A percentile compares a stretch with the other conserved stretches of the same genome.
Evolutionary conservation across 2,329 filamentous ascomycete genomes (phyloP).

Genomic region (Fonsecaea nubica): DNA sequence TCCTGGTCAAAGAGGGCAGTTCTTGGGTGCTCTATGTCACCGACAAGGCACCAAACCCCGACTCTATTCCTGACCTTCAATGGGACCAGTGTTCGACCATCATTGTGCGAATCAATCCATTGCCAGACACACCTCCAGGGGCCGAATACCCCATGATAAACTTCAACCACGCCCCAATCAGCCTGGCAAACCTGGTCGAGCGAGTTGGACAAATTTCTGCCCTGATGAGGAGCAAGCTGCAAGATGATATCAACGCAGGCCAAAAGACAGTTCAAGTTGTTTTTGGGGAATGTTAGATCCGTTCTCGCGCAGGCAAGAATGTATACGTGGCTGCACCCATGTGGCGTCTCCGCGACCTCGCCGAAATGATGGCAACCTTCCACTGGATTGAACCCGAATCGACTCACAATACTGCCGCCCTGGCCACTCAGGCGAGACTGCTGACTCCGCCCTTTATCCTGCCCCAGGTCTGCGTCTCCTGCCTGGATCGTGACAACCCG

Average conservation of each 20-base stretch:
- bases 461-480: constrained; percentile 15
- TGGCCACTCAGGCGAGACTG: constrained; percentile 11
- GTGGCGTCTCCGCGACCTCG: constrained; percentile 26
- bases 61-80: constrained; percentile 12
- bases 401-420: constrained; percentile 13
- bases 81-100: constrained; percentile 22
- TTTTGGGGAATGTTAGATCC: constrained; percentile 32
- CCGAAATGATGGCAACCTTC: constrained; percentile 25
- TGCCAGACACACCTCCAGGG: constrained; percentile 9
- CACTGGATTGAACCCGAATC: constrained; percentile 30
- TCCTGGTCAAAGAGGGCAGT: constrained; percentile 7
- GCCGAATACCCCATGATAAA: constrained; percentile 17
- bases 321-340: constrained; percentile 21
- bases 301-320: constrained; percentile 13
- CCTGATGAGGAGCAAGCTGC: constrained; percentile 11
- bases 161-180: constrained; percentile 8
- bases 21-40: constrained; percentile 23
- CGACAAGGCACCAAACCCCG: constrained; percentile 15
- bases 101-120: constrained; percentile 19
- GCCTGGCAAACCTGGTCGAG: constrained; percentile 17
- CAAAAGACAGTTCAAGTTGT: constrained; percentile 18
- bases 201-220: constrained; percentile 6
- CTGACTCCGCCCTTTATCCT: constrained; percentile 22
- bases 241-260: constrained; percentile 19
- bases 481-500: not conserved